Evolutionary conservation across 495 filamentous ascomycete species (phyloP), one percentile per base, ranked within the genome.

Genomic region (Sabuloglossum arenarium): DNA sequence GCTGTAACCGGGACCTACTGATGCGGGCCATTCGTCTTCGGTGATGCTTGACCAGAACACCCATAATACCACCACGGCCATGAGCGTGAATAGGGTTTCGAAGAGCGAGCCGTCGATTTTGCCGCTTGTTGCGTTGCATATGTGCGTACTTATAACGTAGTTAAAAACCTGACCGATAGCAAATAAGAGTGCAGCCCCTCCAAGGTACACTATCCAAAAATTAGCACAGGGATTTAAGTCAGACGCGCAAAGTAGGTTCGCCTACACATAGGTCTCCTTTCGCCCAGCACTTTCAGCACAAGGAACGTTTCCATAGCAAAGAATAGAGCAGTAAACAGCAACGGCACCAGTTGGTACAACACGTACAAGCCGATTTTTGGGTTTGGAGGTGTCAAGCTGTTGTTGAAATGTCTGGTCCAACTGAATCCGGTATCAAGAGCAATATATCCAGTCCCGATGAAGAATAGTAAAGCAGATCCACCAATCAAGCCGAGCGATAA

Each of bases 21-120:
- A 79, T 73, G 82, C 77, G 0, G 91, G 88, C 91, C 91, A 99
- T 71, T 96, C 90, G 64, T 99, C 91, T 70, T 99, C 91, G 4
- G 91, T 99, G 63, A 99, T 99, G 71, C 87, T 94, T 42, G 86
- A 90, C 91, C 93, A 97, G 74, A 99, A 99, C 59, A 84, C 64
- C 90, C 90, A 99, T 51, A 95, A 63, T 68, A 76, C 77, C 14
- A 84, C 75, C 8, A 97, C 88, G 1, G 89, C 73, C 14, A 87
- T 67, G 0, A 96, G 71, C 0, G 87, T 96, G 71, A 97, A 96
- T 19, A 95, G 72, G 0, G 90, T 96, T 67, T 95, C 80, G 66
- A 99, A 99, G 1, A 97, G 65, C 12, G 88, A 79, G 47, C 91
- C 91, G 63, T 99, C 87, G 62, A 99, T 94, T 63, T 84, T 88